A percentile compares a stretch with the other conserved stretches of the same genome.
Evolutionary conservation across 179 eudicot species (phyloP).

Genomic region (Patellifolia procumbens): DNA sequence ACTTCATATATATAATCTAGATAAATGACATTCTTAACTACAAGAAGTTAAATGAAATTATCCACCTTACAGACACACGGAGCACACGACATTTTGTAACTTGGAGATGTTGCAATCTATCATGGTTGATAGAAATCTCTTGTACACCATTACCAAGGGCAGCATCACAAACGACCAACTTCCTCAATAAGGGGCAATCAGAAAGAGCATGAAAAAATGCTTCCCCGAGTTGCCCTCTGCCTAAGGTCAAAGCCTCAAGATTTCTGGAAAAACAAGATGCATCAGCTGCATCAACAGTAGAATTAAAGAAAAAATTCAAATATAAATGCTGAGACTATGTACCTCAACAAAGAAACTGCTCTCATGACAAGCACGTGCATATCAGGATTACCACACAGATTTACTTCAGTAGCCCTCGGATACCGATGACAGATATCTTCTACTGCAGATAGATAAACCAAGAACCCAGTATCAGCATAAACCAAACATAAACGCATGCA

Average conservation of each 20-base stretch:
- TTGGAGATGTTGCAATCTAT: constrained; percentile 72
- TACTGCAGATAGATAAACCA: constrained; percentile 49
- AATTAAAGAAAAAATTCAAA: background rate
- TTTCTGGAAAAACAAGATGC: constrained; percentile 45
- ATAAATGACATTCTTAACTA: too few species aligned
- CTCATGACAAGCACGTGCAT: constrained; percentile 67
- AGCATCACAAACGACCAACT: constrained; percentile 69
- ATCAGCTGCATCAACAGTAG: constrained; percentile 20
- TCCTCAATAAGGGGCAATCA: constrained; percentile 66
- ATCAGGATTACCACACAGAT: constrained; percentile 60
- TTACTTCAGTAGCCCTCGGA: constrained; percentile 82
- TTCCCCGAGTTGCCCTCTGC: constrained; percentile 81
- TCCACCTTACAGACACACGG: constrained; percentile 81
- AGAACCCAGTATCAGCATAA: background rate
- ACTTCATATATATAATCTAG: too few species aligned
- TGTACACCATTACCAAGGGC: constrained; percentile 86
- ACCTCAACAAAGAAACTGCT: constrained; percentile 78
- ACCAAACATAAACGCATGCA: background rate
- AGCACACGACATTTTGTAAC: constrained; percentile 82
- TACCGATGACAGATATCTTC: constrained; percentile 89
- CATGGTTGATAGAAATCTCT: constrained; percentile 80
- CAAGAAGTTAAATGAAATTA: background rate
- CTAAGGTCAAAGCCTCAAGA: constrained; percentile 74
- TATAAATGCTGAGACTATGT: constrained; percentile 23
- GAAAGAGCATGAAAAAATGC: constrained; percentile 68